Base-by-base conservation (phyloP, 2,329 filamentous ascomycete genomes). In the Orbilia ellipsospora region DNA sequence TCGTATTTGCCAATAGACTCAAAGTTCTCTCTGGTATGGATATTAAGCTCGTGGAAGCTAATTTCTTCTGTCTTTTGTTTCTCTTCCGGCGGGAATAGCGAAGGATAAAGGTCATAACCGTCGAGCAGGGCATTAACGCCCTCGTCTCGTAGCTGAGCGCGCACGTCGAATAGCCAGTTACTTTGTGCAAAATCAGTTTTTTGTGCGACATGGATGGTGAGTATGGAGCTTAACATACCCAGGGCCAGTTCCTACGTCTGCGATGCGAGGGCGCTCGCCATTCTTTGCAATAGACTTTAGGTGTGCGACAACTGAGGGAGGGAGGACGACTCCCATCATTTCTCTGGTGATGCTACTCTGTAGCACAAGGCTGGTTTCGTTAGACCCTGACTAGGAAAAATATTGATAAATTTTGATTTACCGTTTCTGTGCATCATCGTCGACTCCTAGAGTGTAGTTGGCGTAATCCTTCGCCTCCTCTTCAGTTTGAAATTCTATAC, bases 391-490 rank as follows among this genome's bases (percentile, higher is more conserved):
- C 3, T n/a, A 13, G 13, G 15, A 10, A 13, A 4, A 42, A 16
- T 26, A n/a, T 28, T 55, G 13, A n/a, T 16, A 13, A 15, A 4
- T 51, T 28, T 36, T 36, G 31, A 54, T 54, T 36, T 69, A 62
- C 65, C 65, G 65, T 50, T 69, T 61, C 28, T 54, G 54, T 12
- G 65, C 65, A 23, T 69, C 65, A n/a, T 62, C 23, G 20, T 61
- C 65, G 4, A 61, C 57, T 45, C 56, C 57, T 7, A 69, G 40
- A 8, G 65, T 62, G 23, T 69, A 69, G 23, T 62, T 56, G 36
- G 57, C 50, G 13, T 69, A 69, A 16, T 69, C 57, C n/a, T 61
- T 61, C 48, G 51, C 65, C 56, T 69, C 56, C 36, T 69, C 65
- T 23, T 52, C 57, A 18, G 62, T 55, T 16, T 26, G 31, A 42